Evolutionary conservation across 495 filamentous ascomycete species (phyloP), one percentile per base, ranked within the genome.

Genomic region (Astrocystis sublimbata): DNA sequence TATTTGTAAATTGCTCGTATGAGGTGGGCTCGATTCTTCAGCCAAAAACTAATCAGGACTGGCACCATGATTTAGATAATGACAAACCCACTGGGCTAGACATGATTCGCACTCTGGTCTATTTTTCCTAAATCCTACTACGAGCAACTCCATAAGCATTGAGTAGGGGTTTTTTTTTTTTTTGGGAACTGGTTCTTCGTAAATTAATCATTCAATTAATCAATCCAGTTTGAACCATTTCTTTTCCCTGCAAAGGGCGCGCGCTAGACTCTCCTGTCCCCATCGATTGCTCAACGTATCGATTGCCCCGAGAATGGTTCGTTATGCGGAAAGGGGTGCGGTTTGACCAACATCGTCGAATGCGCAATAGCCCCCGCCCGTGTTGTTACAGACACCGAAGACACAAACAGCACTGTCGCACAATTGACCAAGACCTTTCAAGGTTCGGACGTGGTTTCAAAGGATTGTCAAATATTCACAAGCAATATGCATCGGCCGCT

Each of bases 401-500:
- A n/a, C n/a, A 50, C 43, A 58, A 31, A 36, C 19, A 13, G 17
- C 31, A 49, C 28, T 6, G 26, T n/a, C 17, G 26, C 30, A 35
- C 24, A 60, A n/a, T 19, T n/a, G 23, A 15, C 23, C 35, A 41
- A 21, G 12, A 42, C 42, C 1, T 21, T 41, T 12, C n/a, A n/a
- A n/a, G n/a, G n/a, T 35, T 35, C 28, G 41, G 35, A 36, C 49
- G 49, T 43, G 47, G 38, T 28, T 53, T 40, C 33, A 33, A 36
- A 26, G 47, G 36, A 38, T 45, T 30, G n/a, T 43, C 33, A 33
- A 35, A 45, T 36, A 17, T 53, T 45, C 33, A 45, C 35, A n/a
- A 24, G 46, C 31, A 35, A 40, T 10, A 47, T 53, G 58, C 58
- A 49, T 43, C 19, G 36, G 36, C 30, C 21, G 46, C 58, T 61